Evolutionary conservation across 441 rosid species (phyloP).

Genomic region (Cnidoscolus chayamansa): DNA sequence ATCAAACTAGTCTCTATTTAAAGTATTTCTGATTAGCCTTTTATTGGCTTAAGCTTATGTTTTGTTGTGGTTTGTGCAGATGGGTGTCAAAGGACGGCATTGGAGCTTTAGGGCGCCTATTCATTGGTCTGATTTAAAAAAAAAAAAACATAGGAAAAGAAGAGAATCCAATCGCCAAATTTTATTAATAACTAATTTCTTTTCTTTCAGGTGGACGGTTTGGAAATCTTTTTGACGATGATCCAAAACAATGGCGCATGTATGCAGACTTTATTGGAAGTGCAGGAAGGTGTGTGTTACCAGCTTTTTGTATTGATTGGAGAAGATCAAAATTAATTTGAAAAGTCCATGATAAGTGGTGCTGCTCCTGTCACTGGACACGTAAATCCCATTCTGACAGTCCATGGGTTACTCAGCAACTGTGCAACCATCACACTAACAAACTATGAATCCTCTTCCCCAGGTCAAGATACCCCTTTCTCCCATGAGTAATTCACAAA

Average conservation of each 20-base stretch:
- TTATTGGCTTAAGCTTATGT: slow-evolving; percentile 24
- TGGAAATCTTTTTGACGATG: slow-evolving; percentile 87
- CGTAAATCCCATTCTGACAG: not conserved
- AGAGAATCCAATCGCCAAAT: slow-evolving; percentile 8
- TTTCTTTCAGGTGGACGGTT: slow-evolving; percentile 79
- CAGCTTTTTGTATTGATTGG: slow-evolving; percentile 19
- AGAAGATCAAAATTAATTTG: slow-evolving; percentile 13
- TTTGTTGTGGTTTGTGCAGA: slow-evolving; percentile 45
- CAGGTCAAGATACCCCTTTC: too few species aligned
- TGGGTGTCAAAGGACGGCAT: slow-evolving; percentile 99
- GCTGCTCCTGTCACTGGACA: not conserved
- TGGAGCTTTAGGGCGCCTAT: slow-evolving; percentile 91
- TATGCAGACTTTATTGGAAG: slow-evolving; percentile 99
- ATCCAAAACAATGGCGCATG: slow-evolving; percentile 99
- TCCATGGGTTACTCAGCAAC: not conserved
- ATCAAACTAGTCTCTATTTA: slow-evolving; percentile 5
- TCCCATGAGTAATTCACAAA: too few species aligned
- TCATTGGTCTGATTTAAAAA: slow-evolving; percentile 60
- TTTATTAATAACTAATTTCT: slow-evolving; percentile 21
- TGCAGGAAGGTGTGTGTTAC: slow-evolving; percentile 69
- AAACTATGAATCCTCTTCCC: not conserved
- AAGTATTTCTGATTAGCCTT: slow-evolving; percentile 3
- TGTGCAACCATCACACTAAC: not conserved
- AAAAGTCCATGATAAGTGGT: not conserved
- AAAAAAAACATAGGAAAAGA: not conserved